These are phyloP conservation scores for Fusarium algeriense DNA, from an alignment of 2,329 filamentous ascomycete genomes.

Conservation along the genomic window DNA sequence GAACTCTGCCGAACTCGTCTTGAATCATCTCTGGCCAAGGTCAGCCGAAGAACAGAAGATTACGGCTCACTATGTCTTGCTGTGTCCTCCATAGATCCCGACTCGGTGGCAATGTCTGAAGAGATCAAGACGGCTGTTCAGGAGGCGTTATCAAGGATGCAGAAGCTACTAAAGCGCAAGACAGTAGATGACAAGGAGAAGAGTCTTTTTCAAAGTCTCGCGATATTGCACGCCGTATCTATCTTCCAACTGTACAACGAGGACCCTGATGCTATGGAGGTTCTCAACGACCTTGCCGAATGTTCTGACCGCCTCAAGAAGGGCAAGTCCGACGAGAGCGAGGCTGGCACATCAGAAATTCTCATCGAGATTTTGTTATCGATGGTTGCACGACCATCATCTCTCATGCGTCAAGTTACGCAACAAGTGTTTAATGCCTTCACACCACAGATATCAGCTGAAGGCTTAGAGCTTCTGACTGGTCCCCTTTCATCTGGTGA, in stretches of 20 bases:
- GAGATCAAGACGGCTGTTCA: conserved; percentile 66
- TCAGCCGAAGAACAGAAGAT: conserved; percentile 66
- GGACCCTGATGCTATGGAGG: conserved; percentile 84
- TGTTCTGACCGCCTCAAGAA: conserved; percentile 77
- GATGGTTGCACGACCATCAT: conserved; percentile 87
- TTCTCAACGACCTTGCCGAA: conserved; percentile 83
- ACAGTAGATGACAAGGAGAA: conserved; percentile 53
- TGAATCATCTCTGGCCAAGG: conserved; percentile 68
- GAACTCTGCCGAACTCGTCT: conserved; percentile 69
- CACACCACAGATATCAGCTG: conserved; percentile 77
- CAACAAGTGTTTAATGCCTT: conserved; percentile 91
- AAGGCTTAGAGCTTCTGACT: conserved; percentile 74
- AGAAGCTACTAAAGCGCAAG: conserved; percentile 63
- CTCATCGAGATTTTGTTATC: conserved; percentile 91
- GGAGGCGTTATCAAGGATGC: conserved; percentile 65
- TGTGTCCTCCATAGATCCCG: conserved; percentile 65
- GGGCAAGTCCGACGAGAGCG: conserved; percentile 58
- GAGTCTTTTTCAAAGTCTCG: conserved; percentile 71
- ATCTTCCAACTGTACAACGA: conserved; percentile 92
- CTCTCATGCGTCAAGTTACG: conserved; percentile 85
- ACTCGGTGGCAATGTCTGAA: conserved; percentile 66
- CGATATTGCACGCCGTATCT: conserved; percentile 84
- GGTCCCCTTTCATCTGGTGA: conserved; percentile 84
- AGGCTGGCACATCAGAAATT: conserved; percentile 73
- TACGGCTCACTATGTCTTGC: conserved; percentile 66